phyloP scores from a whole-genome alignment of 768 basidiomycete species.

The Auricularia sp. region DNA sequence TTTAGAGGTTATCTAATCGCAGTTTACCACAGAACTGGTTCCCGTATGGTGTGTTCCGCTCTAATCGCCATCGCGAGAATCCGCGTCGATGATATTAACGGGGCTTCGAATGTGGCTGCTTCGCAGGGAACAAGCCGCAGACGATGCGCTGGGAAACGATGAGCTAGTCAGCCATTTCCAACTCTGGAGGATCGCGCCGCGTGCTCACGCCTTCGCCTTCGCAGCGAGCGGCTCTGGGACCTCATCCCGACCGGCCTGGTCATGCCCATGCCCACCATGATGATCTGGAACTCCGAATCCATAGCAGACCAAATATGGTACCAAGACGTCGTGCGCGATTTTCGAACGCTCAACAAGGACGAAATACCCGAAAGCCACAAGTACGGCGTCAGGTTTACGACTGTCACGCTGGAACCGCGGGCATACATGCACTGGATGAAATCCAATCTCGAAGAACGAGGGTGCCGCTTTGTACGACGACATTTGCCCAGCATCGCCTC shows the following conservation, averaged over 20 bases:
- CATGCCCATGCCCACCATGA: not conserved
- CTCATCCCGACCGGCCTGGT: not conserved
- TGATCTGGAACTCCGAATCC: not conserved
- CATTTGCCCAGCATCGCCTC: slow-evolving; percentile 37
- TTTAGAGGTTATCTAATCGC: not conserved
- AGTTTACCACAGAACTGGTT: not conserved
- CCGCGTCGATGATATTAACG: too few species aligned
- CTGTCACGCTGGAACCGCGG: slow-evolving; percentile 41
- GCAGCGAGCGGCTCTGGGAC: not conserved
- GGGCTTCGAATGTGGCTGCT: too few species aligned
- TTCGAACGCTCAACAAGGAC: not conserved
- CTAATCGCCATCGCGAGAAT: too few species aligned
- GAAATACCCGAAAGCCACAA: slow-evolving; percentile 7
- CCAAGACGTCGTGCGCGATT: not conserved
- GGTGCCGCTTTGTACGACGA: slow-evolving; percentile 37
- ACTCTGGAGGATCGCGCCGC: too few species aligned
- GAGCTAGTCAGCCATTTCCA: not conserved
- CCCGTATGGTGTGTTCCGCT: not conserved
- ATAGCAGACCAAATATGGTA: not conserved
- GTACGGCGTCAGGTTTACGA: slow-evolving; percentile 35
- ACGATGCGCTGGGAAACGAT: not conserved
- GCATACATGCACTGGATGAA: slow-evolving; percentile 43
- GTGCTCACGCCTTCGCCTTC: too few species aligned
- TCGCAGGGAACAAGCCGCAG: not conserved
- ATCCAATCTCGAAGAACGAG: slow-evolving; percentile 13